Evolutionary conservation across 352 stramenopile species (phyloP), one percentile per base, ranked within the genome.

Genomic region (Pythium rishiriense): DNA sequence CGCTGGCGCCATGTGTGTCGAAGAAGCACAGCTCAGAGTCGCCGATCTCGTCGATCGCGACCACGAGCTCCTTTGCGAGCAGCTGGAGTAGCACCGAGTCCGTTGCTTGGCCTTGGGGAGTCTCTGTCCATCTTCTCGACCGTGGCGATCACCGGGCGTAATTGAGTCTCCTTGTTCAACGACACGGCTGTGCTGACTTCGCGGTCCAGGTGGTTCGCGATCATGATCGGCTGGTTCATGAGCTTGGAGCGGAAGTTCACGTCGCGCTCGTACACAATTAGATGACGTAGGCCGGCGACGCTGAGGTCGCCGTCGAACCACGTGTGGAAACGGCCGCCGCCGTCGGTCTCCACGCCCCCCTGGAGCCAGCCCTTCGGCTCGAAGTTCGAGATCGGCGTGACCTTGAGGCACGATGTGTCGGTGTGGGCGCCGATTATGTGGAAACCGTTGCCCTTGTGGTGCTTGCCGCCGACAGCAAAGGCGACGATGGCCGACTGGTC

Each of bases 231-330:
- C 69, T 90, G 82, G 74, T 98, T 86, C 63, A 98, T 80, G 39
- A 98, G 75, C 51, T 81, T 86, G 19, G 79, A 85, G 59, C 81
- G 72, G 56, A 91, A 88, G 58, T 73, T 85, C 42, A 73, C 74
- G 52, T 94, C 87, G 62, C 63, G 76, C 51, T 97, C 78, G 42
- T 90, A 79, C 45, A 98, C 81, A 35, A 99, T n/a, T n/a, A n/a
- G n/a, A n/a, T 87, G 15, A 98, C 93, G 48, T 93, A n/a, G 88
- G 12, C 96, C 96, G 7, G 91, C 93, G 26, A 99, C 75, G 24
- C 89, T 87, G 50, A 99, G 79, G 68, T 99, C 97, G 28, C 97
- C 89, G 77, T 99, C 96, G 66, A 99, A 99, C 97, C 97, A 99
- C 25, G 97, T 99, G 83, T 99, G 93, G 91, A 97, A 99, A 45